Evolutionary conservation across 176 grass and related monocot species (phyloP).

Genomic region (Cenchrus purpureus): DNA sequence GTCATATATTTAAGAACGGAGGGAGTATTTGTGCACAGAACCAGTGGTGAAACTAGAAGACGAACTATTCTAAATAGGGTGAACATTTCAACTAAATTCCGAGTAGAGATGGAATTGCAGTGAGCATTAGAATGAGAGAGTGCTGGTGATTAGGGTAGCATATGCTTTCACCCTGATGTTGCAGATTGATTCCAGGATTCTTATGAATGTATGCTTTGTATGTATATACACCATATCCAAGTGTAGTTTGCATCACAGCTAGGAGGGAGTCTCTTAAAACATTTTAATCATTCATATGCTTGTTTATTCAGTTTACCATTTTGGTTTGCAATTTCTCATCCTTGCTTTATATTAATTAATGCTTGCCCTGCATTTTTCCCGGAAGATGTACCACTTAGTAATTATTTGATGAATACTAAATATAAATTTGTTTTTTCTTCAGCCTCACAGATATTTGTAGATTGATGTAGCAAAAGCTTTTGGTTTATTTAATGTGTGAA

Average conservation of each 20-base stretch:
- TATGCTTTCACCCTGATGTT: neutral
- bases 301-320: neutral
- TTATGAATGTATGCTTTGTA: neutral
- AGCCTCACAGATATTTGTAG: conserved; percentile 1
- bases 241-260: neutral
- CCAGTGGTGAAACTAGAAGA: neutral
- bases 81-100: neutral
- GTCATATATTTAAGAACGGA: too few relatives aligned
- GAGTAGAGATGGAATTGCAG: neutral
- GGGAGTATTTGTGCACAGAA: neutral
- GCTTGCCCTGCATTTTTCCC: neutral
- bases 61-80: neutral
- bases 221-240: neutral
- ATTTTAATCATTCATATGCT: neutral
- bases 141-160: neutral
- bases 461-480: neutral
- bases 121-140: neutral
- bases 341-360: neutral
- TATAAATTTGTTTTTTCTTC: neutral
- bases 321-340: neutral
- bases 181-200: neutral
- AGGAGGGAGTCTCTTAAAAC: neutral
- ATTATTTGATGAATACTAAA: neutral
- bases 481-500: neutral
- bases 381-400: neutral